These are phyloP conservation scores for Massariosphaeria phaeospora DNA, from an alignment of 495 filamentous ascomycete species.

Conservation along the genomic window DNA sequence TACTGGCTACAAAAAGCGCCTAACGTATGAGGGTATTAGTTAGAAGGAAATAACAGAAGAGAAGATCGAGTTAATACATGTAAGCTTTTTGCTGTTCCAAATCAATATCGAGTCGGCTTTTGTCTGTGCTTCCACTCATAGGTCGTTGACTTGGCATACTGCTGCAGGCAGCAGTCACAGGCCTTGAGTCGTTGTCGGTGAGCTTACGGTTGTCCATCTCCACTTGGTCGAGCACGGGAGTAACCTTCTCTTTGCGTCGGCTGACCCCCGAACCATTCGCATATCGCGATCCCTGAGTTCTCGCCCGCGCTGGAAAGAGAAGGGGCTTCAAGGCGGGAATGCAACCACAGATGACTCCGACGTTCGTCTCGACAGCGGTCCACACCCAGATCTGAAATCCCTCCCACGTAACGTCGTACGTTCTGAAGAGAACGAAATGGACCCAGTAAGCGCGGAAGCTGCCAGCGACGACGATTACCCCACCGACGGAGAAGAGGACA, in stretches of 20 bases:
- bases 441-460: constrained; percentile 29
- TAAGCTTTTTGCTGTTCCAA: constrained; percentile 24
- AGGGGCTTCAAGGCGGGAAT: constrained; percentile 32
- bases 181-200: constrained; percentile 9
- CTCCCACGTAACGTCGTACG: constrained; percentile 34
- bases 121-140: constrained; percentile 21
- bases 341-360: constrained; percentile 31
- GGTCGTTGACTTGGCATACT: constrained; percentile 4
- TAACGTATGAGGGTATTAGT: background rate
- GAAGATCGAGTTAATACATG: constrained; percentile 21
- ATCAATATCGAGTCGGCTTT: constrained; percentile 22
- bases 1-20: background rate
- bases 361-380: constrained; percentile 31
- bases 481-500: constrained; percentile 25
- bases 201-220: constrained; percentile 21
- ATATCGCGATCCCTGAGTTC: constrained; percentile 4
- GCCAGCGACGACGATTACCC: constrained; percentile 30
- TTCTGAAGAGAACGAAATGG: constrained; percentile 26
- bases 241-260: constrained; percentile 1
- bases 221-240: background rate
- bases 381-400: constrained; percentile 31
- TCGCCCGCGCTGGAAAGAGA: constrained; percentile 22
- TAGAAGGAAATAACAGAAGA: background rate
- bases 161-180: background rate
- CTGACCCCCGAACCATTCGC: constrained; percentile 13